Base-by-base conservation (phyloP, 768 basidiomycete genomes). In the Psilocybe azurescens region DNA sequence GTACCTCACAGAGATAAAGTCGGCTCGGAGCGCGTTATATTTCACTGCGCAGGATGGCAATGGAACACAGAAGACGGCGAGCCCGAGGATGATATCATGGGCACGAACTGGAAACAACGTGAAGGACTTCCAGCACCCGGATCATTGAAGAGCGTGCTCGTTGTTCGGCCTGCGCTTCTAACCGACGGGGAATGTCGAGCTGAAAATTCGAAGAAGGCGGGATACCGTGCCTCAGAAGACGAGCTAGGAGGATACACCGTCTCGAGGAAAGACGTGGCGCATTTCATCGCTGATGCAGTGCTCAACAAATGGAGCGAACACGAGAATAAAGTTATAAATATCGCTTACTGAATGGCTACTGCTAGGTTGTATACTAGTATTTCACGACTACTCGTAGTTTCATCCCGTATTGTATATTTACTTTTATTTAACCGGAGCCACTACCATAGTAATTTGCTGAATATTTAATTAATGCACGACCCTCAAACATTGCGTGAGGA, bases 211-310 rank as follows among this genome's bases (percentile, higher is more conserved):
- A 64, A 63, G 36, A 53, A 65, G 28, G 67, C 63, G 36, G 67
- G 78, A 0, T 89, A 89, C 70, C 67, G 76, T 20, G 79, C 80
- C 9, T 75, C 73, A 11, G 82, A 79, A 33, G 74, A 70, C 16
- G 79, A 85, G n/a, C 10, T 84, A 10, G 70, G 72, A 2, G 76
- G 75, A 3, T 90, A 79, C 68, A 82, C 81, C n/a, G 69, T 91
- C 3, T 87, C 88, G 39, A 79, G 89, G 67, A 78, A 76, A 66
- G 89, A 91, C 68, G 86, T 88, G 1, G 86, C 84, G 0, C 87
- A 90, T 74, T 90, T 90, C 71, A 67, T 90, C 13, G 82, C 79
- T 3, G 81, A 88, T 52, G 77, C 73, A 0, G 66, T 81, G 18
- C 46, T 78, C 20, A 73, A 75, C 53, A 69, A 79, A 18, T 88